Base-by-base conservation (phyloP, 768 basidiomycete species). In the Pleurotus pulmonarius region DNA sequence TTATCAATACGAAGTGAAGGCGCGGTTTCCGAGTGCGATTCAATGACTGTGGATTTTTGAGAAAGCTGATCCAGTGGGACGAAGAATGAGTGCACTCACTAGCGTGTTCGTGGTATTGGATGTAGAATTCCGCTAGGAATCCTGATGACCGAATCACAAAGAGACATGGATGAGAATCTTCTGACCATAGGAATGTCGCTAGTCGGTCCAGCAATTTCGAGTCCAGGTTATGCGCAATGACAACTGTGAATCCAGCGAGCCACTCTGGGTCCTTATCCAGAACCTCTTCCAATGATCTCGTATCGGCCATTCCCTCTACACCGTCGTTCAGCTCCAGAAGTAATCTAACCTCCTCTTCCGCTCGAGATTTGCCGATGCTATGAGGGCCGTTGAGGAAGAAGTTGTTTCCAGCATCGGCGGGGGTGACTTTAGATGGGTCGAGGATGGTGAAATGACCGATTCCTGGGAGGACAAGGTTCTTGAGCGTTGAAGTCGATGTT, bases 381-480 rank as follows among this genome's bases (percentile, higher is more conserved):
- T 46, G 16, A 3, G 73, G 70, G 0, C 85, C 88, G 40, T 89
- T 83, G 22, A 99, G 77, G 74, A 98, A 99, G 76, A 99, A 99
- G 75, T 98, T 98, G 77, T 94, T 92, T 0, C 94, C 94, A 0
- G 93, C 86, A 63, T 98, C 95, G 56, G 85, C 81, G 1, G 84
- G 77, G 0, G 85, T 78, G 25, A 87, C 87, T 39, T 68, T 55
- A 2, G 70, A 67, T 20, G 81, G 72, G 65, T 95, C 94, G 58
- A 97, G 82, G 68, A 98, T 83, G 47, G 95, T 96, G 69, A 97
- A 98, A 66, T 90, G 85, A n/a, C 95, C 93, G 61, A 98, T 85
- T 6, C 96, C 96, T 2, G 97, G 97, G 6, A 98, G 83, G 39
- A 98, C 94, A 59, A 98, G 87, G 67, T 98, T 98, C 80, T 99